These are phyloP conservation scores for Withania somnifera DNA, from an alignment of 305 asterid species.

Conservation along the genomic window DNA sequence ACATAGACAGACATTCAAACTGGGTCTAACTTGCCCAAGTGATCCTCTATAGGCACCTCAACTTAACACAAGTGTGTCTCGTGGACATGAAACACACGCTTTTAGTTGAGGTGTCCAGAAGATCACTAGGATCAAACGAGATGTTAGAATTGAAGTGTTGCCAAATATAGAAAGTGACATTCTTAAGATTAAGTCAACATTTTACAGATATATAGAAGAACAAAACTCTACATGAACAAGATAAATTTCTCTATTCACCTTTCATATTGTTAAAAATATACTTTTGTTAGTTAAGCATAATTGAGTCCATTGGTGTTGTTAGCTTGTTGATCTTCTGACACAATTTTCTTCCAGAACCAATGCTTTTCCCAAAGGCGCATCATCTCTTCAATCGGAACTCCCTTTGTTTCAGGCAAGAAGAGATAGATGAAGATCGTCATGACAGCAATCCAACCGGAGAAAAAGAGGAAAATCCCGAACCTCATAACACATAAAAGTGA, in stretches of 20 bases:
- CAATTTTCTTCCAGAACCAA: conserved; percentile 82
- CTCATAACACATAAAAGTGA: conserved; percentile 69
- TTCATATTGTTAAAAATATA: not conserved
- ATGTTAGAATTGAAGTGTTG: not conserved
- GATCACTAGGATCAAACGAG: too few species aligned
- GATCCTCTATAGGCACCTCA: too few species aligned
- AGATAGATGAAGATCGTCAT: conserved; percentile 71
- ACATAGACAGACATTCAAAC: too few species aligned
- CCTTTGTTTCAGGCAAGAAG: conserved; percentile 89
- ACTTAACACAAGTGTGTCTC: too few species aligned
- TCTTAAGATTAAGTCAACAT: too few species aligned
- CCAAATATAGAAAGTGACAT: not conserved
- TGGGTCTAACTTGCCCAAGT: too few species aligned
- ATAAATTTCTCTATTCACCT: not conserved
- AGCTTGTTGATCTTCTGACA: conserved; percentile 5
- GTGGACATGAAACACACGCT: too few species aligned
- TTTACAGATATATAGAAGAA: too few species aligned
- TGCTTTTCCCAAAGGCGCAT: conserved; percentile 68
- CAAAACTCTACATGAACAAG: too few species aligned
- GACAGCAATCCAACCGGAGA: conserved; percentile 68
- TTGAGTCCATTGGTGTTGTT: not conserved
- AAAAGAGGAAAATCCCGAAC: conserved; percentile 86
- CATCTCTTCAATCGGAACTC: conserved; percentile 91
- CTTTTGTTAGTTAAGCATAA: not conserved
- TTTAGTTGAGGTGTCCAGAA: too few species aligned